phyloP scores from a whole-genome alignment of 1,284 basidiomycete genomes.

The Irpex sp. region DNA sequence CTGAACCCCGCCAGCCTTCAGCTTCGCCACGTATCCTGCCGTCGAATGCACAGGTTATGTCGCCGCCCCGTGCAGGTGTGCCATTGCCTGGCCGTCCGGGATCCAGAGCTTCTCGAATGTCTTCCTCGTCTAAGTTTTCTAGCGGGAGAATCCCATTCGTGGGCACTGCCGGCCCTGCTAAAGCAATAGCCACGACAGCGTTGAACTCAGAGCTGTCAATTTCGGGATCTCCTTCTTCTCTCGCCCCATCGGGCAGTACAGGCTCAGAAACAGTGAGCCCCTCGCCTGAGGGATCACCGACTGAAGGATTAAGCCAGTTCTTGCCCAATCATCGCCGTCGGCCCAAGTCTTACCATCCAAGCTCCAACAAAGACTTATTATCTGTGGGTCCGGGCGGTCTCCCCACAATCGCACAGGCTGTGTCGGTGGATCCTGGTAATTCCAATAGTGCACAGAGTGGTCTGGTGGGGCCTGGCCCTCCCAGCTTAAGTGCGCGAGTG shows the following conservation, averaged over 20 bases:
- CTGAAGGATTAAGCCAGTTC: constrained; percentile 51
- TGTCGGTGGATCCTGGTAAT: not conserved
- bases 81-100: constrained; percentile 49
- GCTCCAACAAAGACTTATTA: constrained; percentile 34
- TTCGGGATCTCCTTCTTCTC: constrained; percentile 39
- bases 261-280: constrained; percentile 33
- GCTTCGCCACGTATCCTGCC: constrained; percentile 19
- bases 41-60: constrained; percentile 8
- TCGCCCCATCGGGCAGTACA: constrained; percentile 9
- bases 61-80: constrained; percentile 16
- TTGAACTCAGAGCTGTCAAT: constrained; percentile 47
- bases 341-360: constrained; percentile 55
- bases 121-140: constrained; percentile 62
- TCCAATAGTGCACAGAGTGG: constrained; percentile 1
- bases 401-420: constrained; percentile 20
- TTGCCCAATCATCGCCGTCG: constrained; percentile 40
- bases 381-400: constrained; percentile 17
- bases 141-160: constrained; percentile 55
- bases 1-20: constrained; percentile 32
- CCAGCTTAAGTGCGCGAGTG: constrained; percentile 27
- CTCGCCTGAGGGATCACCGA: constrained; percentile 54
- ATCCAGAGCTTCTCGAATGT: constrained; percentile 64
- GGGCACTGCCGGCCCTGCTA: constrained; percentile 40
- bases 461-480: not conserved
- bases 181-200: constrained; percentile 68